Percentiles rank a stretch among this genome's conserved stretches.
These are phyloP conservation scores for Platanthera guangdongensis DNA, from an alignment of 106 monocot species.

Conservation along the genomic window DNA sequence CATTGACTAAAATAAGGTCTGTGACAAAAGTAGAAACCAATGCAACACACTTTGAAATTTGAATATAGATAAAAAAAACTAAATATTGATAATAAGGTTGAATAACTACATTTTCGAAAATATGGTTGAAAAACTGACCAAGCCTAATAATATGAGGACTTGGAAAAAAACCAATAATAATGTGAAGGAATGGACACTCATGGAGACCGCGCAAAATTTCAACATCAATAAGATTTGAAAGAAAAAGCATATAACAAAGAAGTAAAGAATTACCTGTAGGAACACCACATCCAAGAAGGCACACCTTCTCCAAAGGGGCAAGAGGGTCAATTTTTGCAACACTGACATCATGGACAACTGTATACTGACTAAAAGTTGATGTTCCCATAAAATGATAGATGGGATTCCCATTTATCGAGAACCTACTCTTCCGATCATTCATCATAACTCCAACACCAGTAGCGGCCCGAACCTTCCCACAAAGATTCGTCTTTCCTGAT, in stretches of 20 bases:
- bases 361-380: slow-evolving; percentile 97
- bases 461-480: slow-evolving; percentile 88
- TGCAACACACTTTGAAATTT: too few relatives aligned
- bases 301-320: slow-evolving; percentile 94
- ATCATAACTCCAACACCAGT: slow-evolving; percentile 98
- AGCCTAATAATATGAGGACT: too few relatives aligned
- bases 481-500: slow-evolving; percentile 95
- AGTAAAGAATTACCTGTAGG: slow-evolving; percentile 59
- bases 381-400: slow-evolving; percentile 99
- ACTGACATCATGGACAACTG: slow-evolving; percentile 98
- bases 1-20: too few relatives aligned
- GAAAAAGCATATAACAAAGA: background rate
- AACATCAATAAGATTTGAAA: background rate
- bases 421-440: slow-evolving; percentile 79
- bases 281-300: slow-evolving; percentile 94
- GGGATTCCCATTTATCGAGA: slow-evolving; percentile 84
- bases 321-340: slow-evolving; percentile 92
- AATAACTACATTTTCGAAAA: too few relatives aligned
- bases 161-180: too few relatives aligned
- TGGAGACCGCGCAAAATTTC: background rate
- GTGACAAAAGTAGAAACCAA: too few relatives aligned
- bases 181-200: too few relatives aligned
- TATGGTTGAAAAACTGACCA: too few relatives aligned
- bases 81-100: too few relatives aligned
- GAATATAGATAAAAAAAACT: too few relatives aligned